These are phyloP conservation scores for Diplodia intermedia DNA, from an alignment of 2,329 filamentous ascomycete species.

Conservation along the genomic window DNA sequence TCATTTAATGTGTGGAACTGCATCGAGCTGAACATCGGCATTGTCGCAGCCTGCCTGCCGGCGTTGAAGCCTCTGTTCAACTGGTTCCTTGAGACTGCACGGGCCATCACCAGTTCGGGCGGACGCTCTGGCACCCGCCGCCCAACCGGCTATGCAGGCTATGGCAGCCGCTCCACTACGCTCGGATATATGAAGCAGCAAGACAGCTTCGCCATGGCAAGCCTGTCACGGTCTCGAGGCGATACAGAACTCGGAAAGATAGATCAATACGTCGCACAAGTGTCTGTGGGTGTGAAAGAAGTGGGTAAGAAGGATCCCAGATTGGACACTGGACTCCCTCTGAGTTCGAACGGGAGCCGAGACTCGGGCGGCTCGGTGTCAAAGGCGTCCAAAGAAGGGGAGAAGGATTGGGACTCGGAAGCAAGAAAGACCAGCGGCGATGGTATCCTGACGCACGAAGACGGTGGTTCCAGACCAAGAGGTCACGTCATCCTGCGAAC, in stretches of 20 bases:
- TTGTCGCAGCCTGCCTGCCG: slow-evolving; percentile 53
- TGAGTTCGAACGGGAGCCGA: slow-evolving; percentile 6
- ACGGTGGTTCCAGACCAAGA: not conserved
- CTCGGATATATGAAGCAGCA: slow-evolving; percentile 28
- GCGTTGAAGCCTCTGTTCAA: slow-evolving; percentile 49
- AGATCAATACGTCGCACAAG: slow-evolving; percentile 25
- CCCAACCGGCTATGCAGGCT: slow-evolving; percentile 9
- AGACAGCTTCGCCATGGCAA: slow-evolving; percentile 17
- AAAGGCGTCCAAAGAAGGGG: slow-evolving; percentile 11
- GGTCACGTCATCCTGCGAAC: slow-evolving; percentile 23
- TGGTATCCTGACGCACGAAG: slow-evolving; percentile 13
- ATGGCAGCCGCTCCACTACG: slow-evolving; percentile 6
- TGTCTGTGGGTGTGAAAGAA: slow-evolving; percentile 10
- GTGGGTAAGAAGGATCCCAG: not conserved
- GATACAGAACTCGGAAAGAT: not conserved
- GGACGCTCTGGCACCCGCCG: slow-evolving; percentile 16
- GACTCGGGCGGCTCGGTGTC: not conserved
- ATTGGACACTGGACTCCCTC: not conserved
- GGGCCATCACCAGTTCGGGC: slow-evolving; percentile 36
- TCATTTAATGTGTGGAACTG: slow-evolving; percentile 55
- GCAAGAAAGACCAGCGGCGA: slow-evolving; percentile 27
- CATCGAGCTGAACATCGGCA: slow-evolving; percentile 55
- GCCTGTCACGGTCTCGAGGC: slow-evolving; percentile 8
- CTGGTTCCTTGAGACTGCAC: slow-evolving; percentile 43
- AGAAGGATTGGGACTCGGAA: slow-evolving; percentile 24